Conservation (phyloP, 1,284 basidiomycete genomes). For the Moesziomyces parantarcticus region DNA sequence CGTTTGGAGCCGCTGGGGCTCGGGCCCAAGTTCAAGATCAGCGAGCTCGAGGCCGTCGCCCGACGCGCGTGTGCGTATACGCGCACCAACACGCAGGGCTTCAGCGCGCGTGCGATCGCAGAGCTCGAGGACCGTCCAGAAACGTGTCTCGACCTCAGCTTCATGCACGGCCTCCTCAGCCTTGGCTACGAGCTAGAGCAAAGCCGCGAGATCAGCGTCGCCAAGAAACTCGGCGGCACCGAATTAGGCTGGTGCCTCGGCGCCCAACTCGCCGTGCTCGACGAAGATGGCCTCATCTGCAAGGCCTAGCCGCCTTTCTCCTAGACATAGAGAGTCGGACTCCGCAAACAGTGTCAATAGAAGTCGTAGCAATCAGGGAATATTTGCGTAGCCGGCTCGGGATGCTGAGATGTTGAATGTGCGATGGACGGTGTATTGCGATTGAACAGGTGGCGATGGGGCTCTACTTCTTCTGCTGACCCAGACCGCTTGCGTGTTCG, state of each 20-base stretch:
- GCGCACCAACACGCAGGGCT: constrained; percentile 27
- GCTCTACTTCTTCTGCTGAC: constrained; percentile 47
- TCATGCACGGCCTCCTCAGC: constrained; percentile 87
- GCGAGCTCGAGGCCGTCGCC: constrained; percentile 50
- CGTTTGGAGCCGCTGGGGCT: constrained; percentile 83
- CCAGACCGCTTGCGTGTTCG: constrained; percentile 63
- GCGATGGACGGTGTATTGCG: not conserved
- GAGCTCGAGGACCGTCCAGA: constrained; percentile 88
- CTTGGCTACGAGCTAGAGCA: constrained; percentile 70
- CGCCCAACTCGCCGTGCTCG: constrained; percentile 70
- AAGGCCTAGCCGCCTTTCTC: constrained; percentile 17
- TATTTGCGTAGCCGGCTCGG: too few relatives aligned
- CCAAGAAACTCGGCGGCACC: constrained; percentile 86
- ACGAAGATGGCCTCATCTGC: constrained; percentile 56
- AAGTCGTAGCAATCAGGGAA: too few relatives aligned
- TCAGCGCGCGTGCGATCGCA: constrained; percentile 72
- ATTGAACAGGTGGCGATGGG: not conserved
- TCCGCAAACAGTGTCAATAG: not conserved
- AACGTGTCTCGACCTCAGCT: constrained; percentile 94
- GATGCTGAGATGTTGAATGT: not conserved
- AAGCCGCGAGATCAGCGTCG: constrained; percentile 73
- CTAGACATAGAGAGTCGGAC: not conserved
- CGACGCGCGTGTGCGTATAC: constrained; percentile 58
- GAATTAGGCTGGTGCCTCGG: constrained; percentile 96
- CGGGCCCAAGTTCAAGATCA: constrained; percentile 62